Evolutionary conservation across 176 grass and related monocot species (phyloP), one percentile per base, ranked within the genome.

Genomic region (Oryza punctata): DNA sequence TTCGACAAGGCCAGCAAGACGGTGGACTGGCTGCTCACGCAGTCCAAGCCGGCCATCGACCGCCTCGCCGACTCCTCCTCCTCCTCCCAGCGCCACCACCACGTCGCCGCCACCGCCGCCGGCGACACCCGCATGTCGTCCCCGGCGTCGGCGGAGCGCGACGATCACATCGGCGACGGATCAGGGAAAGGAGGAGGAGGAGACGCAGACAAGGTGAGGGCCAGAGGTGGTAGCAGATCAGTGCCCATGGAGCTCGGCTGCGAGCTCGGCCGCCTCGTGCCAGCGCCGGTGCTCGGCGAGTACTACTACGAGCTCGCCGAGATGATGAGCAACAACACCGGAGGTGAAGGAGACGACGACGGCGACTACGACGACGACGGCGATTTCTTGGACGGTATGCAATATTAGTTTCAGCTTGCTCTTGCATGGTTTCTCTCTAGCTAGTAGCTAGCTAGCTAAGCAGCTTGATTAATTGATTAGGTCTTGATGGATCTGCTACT

Each of bases 1-100:
- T 97, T 97, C 76, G 95, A 97, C 78, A 97, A 91, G 88, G 90
- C 95, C 68, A 97, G 95, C 90, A 87, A 97, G 85, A 97, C 95
- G 45, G 85, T 97, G 52, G 86, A 94, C 79, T 97, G 95, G 95
- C 92, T 97, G 30, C 90, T 97, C 37, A 94, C 89, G 23, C 87
- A 91, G 82, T 90, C 95, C 64, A 97, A 97, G 65, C 66, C 86
- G 18, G 90, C 90, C 74, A 97, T 97, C 29, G 86, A 94, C 52
- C 84, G 85, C 5, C 87, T 94, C 33, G 60, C 44, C 24, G 76
- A 81, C 21, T 5, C 79, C 29, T 44, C 79, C 29, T 44, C 73
- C 32, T 44, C 73, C 32, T 69, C 73, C 2, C 75, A 70, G 3
- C 80, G 40, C 5, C 1, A 11, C 69, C 1, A 11, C 69, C 33